These are phyloP conservation scores for Apiotrichum porosum DNA, from an alignment of 1,284 basidiomycete species.

Conservation along the genomic window DNA sequence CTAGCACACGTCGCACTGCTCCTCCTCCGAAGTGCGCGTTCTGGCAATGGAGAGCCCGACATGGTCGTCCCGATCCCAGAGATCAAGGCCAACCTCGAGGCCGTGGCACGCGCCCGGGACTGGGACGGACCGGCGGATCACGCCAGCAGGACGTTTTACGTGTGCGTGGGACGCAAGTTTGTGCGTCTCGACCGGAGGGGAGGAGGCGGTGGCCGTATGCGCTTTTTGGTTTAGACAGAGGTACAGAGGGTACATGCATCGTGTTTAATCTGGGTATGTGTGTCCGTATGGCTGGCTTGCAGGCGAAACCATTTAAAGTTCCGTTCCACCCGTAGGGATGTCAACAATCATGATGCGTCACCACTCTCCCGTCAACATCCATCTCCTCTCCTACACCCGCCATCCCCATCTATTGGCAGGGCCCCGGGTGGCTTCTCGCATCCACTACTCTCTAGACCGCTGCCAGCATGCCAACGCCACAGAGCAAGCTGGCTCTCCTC, in stretches of 20 bases:
- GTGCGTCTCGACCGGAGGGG: conserved; percentile 36
- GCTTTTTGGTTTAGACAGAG: conserved; percentile 16
- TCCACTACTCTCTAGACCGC: no score
- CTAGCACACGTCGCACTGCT: conserved; percentile 32
- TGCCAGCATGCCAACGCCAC: no score
- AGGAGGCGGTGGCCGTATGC: conserved; percentile 27
- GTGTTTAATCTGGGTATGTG: background rate
- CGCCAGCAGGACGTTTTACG: conserved; percentile 34
- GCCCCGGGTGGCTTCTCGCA: no score
- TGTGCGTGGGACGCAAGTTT: conserved; percentile 32
- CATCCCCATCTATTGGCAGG: no score
- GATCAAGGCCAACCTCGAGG: conserved; percentile 29
- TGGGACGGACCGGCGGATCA: conserved; percentile 28
- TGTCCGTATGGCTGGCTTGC: background rate
- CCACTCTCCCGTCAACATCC: no score
- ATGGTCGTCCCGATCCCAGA: conserved; percentile 24
- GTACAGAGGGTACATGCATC: background rate
- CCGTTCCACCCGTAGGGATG: no score
- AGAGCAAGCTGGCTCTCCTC: no score
- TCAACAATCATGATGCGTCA: no score
- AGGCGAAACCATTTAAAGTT: no score
- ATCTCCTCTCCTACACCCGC: no score
- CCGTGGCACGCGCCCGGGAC: conserved; percentile 27
- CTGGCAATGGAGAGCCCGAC: background rate
- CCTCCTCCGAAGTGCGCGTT: conserved; percentile 21